Conservation (phyloP, 768 basidiomycete species). For the Cyclocybe aegerita region DNA sequence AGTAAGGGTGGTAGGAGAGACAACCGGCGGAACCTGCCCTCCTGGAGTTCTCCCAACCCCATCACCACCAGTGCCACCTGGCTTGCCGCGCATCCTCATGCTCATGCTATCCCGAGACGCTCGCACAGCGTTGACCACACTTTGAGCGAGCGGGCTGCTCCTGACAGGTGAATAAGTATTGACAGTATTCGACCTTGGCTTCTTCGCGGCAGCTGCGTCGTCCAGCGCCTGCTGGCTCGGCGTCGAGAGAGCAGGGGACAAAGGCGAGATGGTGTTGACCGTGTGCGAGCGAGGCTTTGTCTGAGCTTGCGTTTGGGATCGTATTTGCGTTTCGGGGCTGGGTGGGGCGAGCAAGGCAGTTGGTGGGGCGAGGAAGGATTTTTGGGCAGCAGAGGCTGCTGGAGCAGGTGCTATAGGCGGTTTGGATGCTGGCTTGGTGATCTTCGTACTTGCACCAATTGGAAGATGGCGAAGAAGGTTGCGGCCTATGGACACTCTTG, state of each 20-base stretch:
- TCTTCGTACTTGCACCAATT: too few relatives aligned
- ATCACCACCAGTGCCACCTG: too few relatives aligned
- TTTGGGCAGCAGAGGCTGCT: background rate
- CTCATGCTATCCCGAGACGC: background rate
- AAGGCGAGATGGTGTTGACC: slow-evolving; percentile 8
- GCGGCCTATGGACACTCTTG: too few relatives aligned
- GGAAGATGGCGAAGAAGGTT: too few relatives aligned
- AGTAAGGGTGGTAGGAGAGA: too few relatives aligned
- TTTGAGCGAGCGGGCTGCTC: slow-evolving; percentile 19
- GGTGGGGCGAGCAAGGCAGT: too few relatives aligned
- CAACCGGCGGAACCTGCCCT: too few relatives aligned
- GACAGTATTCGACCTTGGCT: slow-evolving; percentile 21
- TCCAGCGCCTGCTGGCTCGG: slow-evolving; percentile 6
- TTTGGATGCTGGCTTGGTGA: background rate
- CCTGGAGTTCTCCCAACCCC: too few relatives aligned
- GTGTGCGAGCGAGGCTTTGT: slow-evolving; percentile 14
- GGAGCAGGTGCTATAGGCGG: background rate
- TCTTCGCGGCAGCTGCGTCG: slow-evolving; percentile 4
- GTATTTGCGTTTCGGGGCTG: background rate
- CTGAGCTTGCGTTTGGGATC: background rate
- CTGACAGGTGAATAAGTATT: slow-evolving; percentile 17
- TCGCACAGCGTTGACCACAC: slow-evolving; percentile 11
- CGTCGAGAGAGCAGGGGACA: slow-evolving; percentile 5
- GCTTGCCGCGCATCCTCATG: too few relatives aligned
- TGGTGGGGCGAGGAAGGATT: too few relatives aligned